Evolutionary conservation across 2,329 filamentous ascomycete genomes (phyloP).

Genomic region (Fusarium lyarnte): DNA sequence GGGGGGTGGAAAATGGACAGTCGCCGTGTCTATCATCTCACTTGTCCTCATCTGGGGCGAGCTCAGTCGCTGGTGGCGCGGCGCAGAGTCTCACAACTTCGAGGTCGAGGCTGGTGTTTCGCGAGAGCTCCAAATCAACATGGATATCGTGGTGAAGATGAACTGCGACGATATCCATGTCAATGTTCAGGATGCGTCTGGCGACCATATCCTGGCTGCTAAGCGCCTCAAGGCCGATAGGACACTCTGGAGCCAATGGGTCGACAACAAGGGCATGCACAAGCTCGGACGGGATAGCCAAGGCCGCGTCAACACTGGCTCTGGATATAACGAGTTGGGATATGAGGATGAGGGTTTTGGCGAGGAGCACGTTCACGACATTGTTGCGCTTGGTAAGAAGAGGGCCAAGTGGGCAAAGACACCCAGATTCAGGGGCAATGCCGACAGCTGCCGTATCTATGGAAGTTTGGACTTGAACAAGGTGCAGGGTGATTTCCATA

Average conservation of each 20-base stretch:
- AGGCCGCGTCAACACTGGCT: slow-evolving; percentile 60
- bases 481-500: slow-evolving; percentile 97
- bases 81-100: slow-evolving; percentile 87
- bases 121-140: slow-evolving; percentile 89
- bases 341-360: slow-evolving; percentile 72
- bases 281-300: slow-evolving; percentile 65
- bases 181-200: slow-evolving; percentile 95
- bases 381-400: slow-evolving; percentile 74
- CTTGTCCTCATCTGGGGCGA: slow-evolving; percentile 81
- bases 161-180: slow-evolving; percentile 87
- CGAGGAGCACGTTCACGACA: slow-evolving; percentile 92
- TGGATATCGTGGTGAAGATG: slow-evolving; percentile 94
- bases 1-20: slow-evolving; percentile 92
- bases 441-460: slow-evolving; percentile 87
- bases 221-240: slow-evolving; percentile 77
- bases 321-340: slow-evolving; percentile 58
- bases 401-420: slow-evolving; percentile 79
- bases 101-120: slow-evolving; percentile 92
- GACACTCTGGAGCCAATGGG: slow-evolving; percentile 87
- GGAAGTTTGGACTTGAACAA: slow-evolving; percentile 93
- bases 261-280: slow-evolving; percentile 73
- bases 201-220: slow-evolving; percentile 88
- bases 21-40: slow-evolving; percentile 80
- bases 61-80: slow-evolving; percentile 82
- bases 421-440: slow-evolving; percentile 67